Evolutionary conservation across 768 basidiomycete genomes (phyloP).

Genomic region (Suillus bovinus): DNA sequence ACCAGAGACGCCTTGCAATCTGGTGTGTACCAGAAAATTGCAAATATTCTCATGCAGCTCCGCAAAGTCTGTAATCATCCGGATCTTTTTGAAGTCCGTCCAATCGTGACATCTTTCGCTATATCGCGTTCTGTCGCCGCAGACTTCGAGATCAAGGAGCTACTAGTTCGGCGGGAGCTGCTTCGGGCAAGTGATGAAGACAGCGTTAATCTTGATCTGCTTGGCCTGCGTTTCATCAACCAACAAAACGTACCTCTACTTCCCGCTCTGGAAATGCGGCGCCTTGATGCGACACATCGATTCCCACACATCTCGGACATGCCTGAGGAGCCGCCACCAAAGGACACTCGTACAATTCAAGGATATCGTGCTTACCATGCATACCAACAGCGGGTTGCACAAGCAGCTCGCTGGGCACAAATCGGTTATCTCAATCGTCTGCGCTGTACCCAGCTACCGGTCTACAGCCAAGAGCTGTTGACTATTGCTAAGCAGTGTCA

Average conservation of each 20-base stretch:
- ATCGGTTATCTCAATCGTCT: conserved; percentile 72
- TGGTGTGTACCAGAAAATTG: conserved; percentile 85
- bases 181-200: conserved; percentile 55
- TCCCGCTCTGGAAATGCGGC: conserved; percentile 51
- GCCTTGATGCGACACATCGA: conserved; percentile 58
- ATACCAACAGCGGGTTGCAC: conserved; percentile 48
- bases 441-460: conserved; percentile 56
- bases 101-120: conserved; percentile 75
- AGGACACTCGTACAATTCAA: conserved; percentile 71
- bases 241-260: conserved; percentile 54
- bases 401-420: conserved; percentile 64
- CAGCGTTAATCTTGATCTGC: conserved; percentile 55
- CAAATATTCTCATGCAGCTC: conserved; percentile 97
- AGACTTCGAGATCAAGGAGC: conserved; percentile 83
- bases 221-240: conserved; percentile 65
- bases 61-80: conserved; percentile 97
- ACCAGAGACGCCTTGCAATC: conserved; percentile 82
- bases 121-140: conserved; percentile 75
- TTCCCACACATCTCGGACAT: conserved; percentile 54
- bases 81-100: conserved; percentile 87
- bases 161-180: conserved; percentile 78
- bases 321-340: conserved; percentile 65
- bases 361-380: conserved; percentile 63
- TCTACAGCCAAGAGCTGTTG: conserved; percentile 49
- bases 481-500: conserved; percentile 37